Conservation (phyloP, 1,284 basidiomycete genomes). For the Boletus nobilissimus region DNA sequence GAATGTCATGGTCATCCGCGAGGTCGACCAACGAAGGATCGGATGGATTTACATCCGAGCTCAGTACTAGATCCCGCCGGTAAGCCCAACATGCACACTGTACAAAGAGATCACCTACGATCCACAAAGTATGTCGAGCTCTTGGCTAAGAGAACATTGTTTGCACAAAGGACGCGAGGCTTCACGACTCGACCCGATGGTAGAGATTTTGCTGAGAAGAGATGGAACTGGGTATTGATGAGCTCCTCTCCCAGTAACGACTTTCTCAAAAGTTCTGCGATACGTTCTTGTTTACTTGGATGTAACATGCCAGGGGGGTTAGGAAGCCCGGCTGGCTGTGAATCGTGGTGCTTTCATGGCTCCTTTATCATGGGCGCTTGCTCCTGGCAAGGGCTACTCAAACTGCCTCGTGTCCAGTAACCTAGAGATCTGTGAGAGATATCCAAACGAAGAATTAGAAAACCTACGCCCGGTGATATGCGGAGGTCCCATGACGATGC, state of each 20-base stretch:
- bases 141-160: slow-evolving; percentile 35
- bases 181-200: slow-evolving; percentile 8
- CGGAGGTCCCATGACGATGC: neutral
- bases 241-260: slow-evolving; percentile 41
- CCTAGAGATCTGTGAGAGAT: neutral
- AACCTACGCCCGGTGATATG: neutral
- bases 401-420: neutral
- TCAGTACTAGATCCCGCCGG: slow-evolving; percentile 26
- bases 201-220: slow-evolving; percentile 39
- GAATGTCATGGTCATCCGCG: slow-evolving; percentile 24
- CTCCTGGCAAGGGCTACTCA: neutral
- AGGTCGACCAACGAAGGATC: slow-evolving; percentile 33
- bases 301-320: neutral
- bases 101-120: slow-evolving; percentile 24
- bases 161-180: slow-evolving; percentile 38
- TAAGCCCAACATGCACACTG: neutral
- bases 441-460: neutral
- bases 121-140: slow-evolving; percentile 37
- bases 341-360: neutral
- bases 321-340: neutral
- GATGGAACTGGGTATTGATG: slow-evolving; percentile 41
- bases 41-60: slow-evolving; percentile 24
- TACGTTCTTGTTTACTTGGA: slow-evolving; percentile 15
- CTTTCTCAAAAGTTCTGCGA: slow-evolving; percentile 38
- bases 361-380: neutral